Evolutionary conservation across 192 early-diverging fungal genomes (phyloP).

Genomic region (Fimicolochytrium jonesii): DNA sequence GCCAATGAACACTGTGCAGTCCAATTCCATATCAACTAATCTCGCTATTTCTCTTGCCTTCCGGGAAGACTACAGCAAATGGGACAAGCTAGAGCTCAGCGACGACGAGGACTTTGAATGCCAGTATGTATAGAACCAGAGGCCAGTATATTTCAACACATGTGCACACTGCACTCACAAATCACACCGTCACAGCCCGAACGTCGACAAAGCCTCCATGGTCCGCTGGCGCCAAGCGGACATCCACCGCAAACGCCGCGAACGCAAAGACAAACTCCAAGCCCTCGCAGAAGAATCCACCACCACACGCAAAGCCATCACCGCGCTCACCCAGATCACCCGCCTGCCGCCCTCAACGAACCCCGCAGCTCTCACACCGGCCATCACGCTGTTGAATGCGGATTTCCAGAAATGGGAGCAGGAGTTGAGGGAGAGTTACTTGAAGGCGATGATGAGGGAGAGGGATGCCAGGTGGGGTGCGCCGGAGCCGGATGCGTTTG

Average conservation of each 20-base stretch:
- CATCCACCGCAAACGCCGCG: conserved; percentile 81
- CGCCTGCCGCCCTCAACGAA: too few relatives aligned
- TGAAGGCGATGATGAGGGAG: conserved; percentile 14
- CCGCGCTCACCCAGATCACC: conserved; percentile 17
- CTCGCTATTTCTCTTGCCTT: too few relatives aligned
- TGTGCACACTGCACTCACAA: too few relatives aligned
- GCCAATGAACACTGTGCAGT: too few relatives aligned
- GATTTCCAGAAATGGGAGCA: conserved; percentile 11
- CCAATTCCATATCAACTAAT: too few relatives aligned
- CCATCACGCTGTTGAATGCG: background rate
- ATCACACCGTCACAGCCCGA: conserved; percentile 49
- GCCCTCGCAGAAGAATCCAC: conserved; percentile 29
- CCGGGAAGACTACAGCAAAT: conserved; percentile 94
- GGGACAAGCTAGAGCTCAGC: conserved; percentile 93
- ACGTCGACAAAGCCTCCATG: conserved; percentile 86
- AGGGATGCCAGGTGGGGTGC: conserved; percentile 32
- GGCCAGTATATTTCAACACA: too few relatives aligned
- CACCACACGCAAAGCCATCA: conserved; percentile 18
- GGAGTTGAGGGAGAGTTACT: conserved; percentile 9
- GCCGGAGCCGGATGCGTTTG: conserved; percentile 28
- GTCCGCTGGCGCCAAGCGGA: conserved; percentile 87
- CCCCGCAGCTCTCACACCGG: background rate
- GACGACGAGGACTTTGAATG: conserved; percentile 96
- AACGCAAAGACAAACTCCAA: conserved; percentile 62
- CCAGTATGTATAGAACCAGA: conserved; percentile 29